Base-by-base conservation (phyloP, 2,329 filamentous ascomycete species). In the Nectriaceae sp. region DNA sequence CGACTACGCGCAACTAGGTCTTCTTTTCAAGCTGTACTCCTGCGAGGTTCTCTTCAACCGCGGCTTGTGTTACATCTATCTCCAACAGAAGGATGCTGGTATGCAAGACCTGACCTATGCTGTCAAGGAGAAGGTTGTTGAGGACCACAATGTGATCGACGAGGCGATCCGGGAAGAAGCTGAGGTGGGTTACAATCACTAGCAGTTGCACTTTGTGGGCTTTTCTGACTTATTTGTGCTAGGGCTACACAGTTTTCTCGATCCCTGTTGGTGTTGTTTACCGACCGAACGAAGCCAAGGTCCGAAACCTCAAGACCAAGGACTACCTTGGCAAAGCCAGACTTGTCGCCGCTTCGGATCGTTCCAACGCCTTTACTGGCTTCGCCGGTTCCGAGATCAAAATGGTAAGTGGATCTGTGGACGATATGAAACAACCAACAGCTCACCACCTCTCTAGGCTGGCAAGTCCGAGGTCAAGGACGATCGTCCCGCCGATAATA, bases 191-290 rank as follows among this genome's bases (percentile, higher is more conserved):
- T 36, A 11, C 39, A 18, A 4, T 11, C 22, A 26, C 19, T n/a
- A n/a, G 8, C 8, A 18, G 21, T 11, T 5, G 13, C 18, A 2
- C 26, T 19, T 3, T 13, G 5, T 15, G 16, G 11, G 3, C 26
- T 46, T 21, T 19, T 41, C 62, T 75, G 51, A 74, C 55, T 47
- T 35, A 13, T 46, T 29, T 3, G 16, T 18, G 8, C 11, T 53
- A 96, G 89, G 94, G 93, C 40, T 99, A 99, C 66, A 97, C 94
- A 1, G 94, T 99, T 36, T 99, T 99, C 73, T 97, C 92, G 0
- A 97, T 97, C 44, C 94, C 94, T 1, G 92, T 97, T 11, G 94
- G 94, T 20, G 89, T 97, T 24, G 83, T 99, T 15, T 99, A 97
- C 71, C 81, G 94, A 49, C 94, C 94, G 19, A 97, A 97, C 66